Evolutionary conservation across 129 eudicot species (phyloP), one percentile per base, ranked within the genome.

Genomic region (Kitagawia praeruptora): DNA sequence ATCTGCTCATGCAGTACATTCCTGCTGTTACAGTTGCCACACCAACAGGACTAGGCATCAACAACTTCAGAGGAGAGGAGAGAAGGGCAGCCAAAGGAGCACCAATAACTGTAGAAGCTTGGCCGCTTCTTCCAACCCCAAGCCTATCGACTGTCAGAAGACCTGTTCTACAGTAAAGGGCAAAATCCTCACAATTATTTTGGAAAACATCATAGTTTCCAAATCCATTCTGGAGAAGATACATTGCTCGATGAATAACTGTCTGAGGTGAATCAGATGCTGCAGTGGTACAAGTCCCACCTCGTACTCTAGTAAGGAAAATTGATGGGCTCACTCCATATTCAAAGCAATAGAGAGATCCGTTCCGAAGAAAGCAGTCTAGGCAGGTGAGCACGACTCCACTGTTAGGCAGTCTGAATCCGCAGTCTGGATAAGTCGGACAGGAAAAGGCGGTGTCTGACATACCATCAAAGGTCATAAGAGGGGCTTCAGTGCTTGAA

Each of bases 211-310:
- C 87, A 58, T 93, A 93, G 79, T 86, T 88, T 34, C 98, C 98
- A 48, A 93, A 93, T 27, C 98, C 97, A 31, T 88, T 84, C 41
- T 92, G 91, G 61, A 91, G 89, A 47, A 93, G 86, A 79, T 91
- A 83, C 93, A 89, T 89, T 75, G 98, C 98, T 18, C 98, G 88
- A 73, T 91, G 96, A 83, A 93, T 34, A 23, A 86, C 92, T 18
- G 85, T 66, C 46, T 82, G 86, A 0, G 96, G 78, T 3, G 86
- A 77, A 70, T 93, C 98, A 38, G 97, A 86, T 31, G 72, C 44
- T 45, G 97, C 98, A 15, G 93, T 92, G 34, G 96, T 93, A 88
- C 97, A 93, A 27, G 93, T 93, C 74, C 98, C 98, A 27, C 98
- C 98, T 41, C 98, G 89, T 31, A 91, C 86, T 86, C 88, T 91